These are phyloP conservation scores for Aspergillus sclerotioniger DNA, from an alignment of 495 filamentous ascomycete species.

Conservation along the genomic window DNA sequence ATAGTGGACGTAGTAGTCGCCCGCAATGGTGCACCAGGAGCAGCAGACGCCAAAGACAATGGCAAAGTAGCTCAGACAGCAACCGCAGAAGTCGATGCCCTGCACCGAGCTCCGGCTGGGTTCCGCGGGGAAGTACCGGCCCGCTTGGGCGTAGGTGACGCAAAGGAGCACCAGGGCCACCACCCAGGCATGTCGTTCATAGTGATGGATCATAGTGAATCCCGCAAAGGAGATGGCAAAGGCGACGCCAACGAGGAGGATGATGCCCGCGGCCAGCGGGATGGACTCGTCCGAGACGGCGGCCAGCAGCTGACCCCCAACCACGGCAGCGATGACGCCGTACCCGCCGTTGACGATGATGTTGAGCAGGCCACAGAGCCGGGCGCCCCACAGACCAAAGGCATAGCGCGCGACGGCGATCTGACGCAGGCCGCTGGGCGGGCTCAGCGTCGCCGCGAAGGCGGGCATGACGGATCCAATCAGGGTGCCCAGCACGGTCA, in stretches of 20 bases:
- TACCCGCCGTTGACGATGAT: slow-evolving; percentile 16
- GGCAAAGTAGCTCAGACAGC: slow-evolving; percentile 16
- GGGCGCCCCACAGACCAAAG: slow-evolving; percentile 21
- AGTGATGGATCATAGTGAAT: slow-evolving; percentile 50
- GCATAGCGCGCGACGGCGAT: slow-evolving; percentile 19
- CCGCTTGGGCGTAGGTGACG: slow-evolving; percentile 16
- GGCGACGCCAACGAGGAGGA: slow-evolving; percentile 40
- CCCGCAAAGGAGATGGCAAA: slow-evolving; percentile 55
- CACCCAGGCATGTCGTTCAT: slow-evolving; percentile 57
- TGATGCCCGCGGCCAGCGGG: slow-evolving; percentile 26
- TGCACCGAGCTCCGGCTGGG: background rate
- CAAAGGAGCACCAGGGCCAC: slow-evolving; percentile 35
- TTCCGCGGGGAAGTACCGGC: slow-evolving; percentile 9
- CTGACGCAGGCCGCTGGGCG: slow-evolving; percentile 17
- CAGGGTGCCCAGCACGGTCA: slow-evolving; percentile 15
- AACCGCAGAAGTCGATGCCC: slow-evolving; percentile 11
- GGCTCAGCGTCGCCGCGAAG: slow-evolving; percentile 15
- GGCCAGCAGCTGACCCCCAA: slow-evolving; percentile 19
- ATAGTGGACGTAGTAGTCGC: slow-evolving; percentile 13
- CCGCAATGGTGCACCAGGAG: slow-evolving; percentile 11
- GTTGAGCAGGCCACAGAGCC: slow-evolving; percentile 16
- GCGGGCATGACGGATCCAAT: slow-evolving; percentile 13
- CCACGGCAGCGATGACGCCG: slow-evolving; percentile 14
- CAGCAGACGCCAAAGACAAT: slow-evolving; percentile 11
- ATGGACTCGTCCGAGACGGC: slow-evolving; percentile 13